Evolutionary conservation across 148 eudicot species (phyloP).

Genomic region (Salicornia ramosissima): DNA sequence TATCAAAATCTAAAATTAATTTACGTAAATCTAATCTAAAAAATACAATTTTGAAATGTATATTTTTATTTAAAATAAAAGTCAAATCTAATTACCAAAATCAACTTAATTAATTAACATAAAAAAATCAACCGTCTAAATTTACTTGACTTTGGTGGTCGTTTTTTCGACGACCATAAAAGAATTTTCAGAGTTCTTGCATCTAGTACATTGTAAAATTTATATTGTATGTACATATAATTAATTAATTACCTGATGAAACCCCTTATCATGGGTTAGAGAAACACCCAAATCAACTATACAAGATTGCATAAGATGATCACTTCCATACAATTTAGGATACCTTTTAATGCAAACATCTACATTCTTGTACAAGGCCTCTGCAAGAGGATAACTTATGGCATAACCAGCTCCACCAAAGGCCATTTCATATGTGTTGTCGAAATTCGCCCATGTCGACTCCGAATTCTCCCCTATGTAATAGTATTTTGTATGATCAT

Average conservation of each 20-base stretch:
- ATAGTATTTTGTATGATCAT: conserved; percentile 50
- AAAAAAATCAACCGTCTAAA: too few relatives aligned
- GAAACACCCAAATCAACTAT: conserved; percentile 70
- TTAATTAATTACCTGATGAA: conserved; percentile 61
- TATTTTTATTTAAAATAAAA: too few relatives aligned
- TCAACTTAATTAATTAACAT: too few relatives aligned
- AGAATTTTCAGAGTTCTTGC: too few relatives aligned
- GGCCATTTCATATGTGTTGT: conserved; percentile 45
- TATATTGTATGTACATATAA: too few relatives aligned
- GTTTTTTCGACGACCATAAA: too few relatives aligned
- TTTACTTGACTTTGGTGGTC: too few relatives aligned
- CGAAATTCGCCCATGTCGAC: conserved; percentile 30
- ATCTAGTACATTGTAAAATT: too few relatives aligned
- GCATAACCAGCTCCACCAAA: conserved; percentile 89
- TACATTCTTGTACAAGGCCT: conserved; percentile 47
- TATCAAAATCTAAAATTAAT: too few relatives aligned
- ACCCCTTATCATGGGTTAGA: conserved; percentile 61
- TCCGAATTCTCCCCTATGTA: conserved; percentile 62
- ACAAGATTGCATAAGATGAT: conserved; percentile 55
- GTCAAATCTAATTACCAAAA: too few relatives aligned
- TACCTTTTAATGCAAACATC: conserved; percentile 64
- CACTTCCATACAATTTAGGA: conserved; percentile 50
- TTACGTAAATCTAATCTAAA: too few relatives aligned
- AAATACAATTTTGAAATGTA: too few relatives aligned
- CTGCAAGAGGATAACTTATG: conserved; percentile 64